Percentiles rank a stretch among this genome's conserved stretches.
phyloP scores from a whole-genome alignment of 176 grass and related monocot genomes.

The Olyra latifolia region DNA sequence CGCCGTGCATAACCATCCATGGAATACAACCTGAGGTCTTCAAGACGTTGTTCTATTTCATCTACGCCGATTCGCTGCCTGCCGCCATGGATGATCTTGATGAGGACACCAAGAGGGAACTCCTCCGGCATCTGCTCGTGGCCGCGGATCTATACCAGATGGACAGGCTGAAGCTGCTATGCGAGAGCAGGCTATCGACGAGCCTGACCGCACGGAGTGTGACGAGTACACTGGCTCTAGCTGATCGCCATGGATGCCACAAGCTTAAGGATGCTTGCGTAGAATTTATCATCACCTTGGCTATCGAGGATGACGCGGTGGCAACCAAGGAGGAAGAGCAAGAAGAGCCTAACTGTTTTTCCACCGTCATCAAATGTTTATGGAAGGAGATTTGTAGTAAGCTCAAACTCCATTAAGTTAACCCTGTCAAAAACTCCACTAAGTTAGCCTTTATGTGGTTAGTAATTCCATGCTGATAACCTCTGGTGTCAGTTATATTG shows the following conservation, averaged over 20 bases:
- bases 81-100: background rate
- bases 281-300: slow-evolving; percentile 15
- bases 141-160: slow-evolving; percentile 20
- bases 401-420: no score
- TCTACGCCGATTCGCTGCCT: background rate
- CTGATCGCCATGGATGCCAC: slow-evolving; percentile 19
- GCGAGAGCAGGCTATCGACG: background rate
- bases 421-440: no score
- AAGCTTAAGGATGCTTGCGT: slow-evolving; percentile 27
- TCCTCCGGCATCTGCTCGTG: background rate
- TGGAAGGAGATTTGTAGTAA: no score
- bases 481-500: no score
- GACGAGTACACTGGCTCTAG: slow-evolving; percentile 2
- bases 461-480: no score
- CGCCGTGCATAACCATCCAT: background rate
- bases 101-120: background rate
- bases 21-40: slow-evolving; percentile 28
- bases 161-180: slow-evolving; percentile 22
- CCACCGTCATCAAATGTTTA: no score
- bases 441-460: no score
- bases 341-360: no score
- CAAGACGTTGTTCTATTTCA: background rate
- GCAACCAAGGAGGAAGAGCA: no score
- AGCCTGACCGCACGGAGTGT: slow-evolving; percentile 14
- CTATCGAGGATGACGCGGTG: no score